phyloP scores from a whole-genome alignment of 1,139 yeast species.

The Debaryomyces fabryi region DNA sequence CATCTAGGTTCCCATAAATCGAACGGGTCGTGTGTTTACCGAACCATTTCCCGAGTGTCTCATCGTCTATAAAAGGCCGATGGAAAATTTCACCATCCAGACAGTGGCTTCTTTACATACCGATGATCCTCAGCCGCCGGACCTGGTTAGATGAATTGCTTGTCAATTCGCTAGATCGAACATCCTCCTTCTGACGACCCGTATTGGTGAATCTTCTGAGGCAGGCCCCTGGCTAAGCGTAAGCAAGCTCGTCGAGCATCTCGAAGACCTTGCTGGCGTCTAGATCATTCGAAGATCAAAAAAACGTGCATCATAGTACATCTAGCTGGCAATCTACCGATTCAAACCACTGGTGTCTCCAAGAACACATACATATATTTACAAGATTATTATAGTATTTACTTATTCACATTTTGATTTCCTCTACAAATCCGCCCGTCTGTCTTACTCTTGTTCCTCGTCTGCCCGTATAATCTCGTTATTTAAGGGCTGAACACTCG shows the following conservation, averaged over 20 bases:
- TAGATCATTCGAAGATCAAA: conserved; percentile 17
- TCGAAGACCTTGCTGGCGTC: not conserved
- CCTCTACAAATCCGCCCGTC: not conserved
- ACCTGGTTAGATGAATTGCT: conserved; percentile 1
- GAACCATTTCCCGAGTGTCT: not conserved
- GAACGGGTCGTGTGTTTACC: not conserved
- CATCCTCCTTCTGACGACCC: conserved; percentile 45
- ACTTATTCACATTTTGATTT: not conserved
- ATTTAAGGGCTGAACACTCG: conserved; percentile 64
- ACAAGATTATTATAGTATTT: not conserved
- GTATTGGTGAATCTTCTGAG: conserved; percentile 46
- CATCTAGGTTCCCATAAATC: not conserved
- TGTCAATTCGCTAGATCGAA: conserved; percentile 24
- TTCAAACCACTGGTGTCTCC: conserved; percentile 53
- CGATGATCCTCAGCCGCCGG: conserved; percentile 1
- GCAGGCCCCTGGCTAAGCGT: conserved; percentile 27
- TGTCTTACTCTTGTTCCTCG: conserved; percentile 14
- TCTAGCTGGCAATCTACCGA: conserved; percentile 30
- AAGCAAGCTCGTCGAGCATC: not conserved
- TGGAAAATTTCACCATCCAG: not conserved
- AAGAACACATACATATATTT: conserved; percentile 47
- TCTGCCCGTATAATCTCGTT: conserved; percentile 41
- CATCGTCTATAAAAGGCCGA: not conserved
- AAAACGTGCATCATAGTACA: conserved; percentile 54
- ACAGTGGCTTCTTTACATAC: not conserved